These are phyloP conservation scores for Cystoderma amianthinum DNA, from an alignment of 768 basidiomycete species.

Conservation along the genomic window DNA sequence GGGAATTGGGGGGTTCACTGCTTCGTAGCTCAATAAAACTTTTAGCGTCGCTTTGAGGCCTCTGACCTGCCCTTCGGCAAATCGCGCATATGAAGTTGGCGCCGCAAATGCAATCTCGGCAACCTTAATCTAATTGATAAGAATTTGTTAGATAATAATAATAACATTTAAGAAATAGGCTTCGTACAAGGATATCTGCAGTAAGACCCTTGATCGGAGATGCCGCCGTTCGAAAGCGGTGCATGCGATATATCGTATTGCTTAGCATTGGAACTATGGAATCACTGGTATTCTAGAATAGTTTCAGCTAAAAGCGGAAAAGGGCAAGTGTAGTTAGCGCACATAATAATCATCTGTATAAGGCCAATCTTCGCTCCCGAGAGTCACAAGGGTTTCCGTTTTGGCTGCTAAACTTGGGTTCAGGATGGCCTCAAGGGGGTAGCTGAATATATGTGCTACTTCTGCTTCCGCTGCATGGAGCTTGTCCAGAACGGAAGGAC, in stretches of 20 bases:
- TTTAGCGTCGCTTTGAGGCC: constrained; percentile 15
- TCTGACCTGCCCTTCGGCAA: constrained; percentile 44
- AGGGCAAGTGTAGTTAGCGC: constrained; percentile 19
- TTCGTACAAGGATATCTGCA: constrained; percentile 68
- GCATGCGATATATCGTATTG: constrained; percentile 64
- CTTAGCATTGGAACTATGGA: constrained; percentile 37
- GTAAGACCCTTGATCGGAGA: constrained; percentile 85
- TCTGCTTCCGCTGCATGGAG: constrained; percentile 58
- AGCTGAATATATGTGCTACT: constrained; percentile 74
- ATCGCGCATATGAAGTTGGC: constrained; percentile 45
- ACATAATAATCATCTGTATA: constrained; percentile 73
- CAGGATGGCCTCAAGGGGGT: constrained; percentile 69
- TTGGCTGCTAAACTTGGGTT: constrained; percentile 45
- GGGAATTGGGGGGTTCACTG: neutral
- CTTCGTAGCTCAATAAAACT: neutral
- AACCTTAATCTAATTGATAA: constrained; percentile 57
- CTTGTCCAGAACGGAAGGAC: constrained; percentile 38
- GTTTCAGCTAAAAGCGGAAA: neutral
- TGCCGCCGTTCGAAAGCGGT: constrained; percentile 71
- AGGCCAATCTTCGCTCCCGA: constrained; percentile 71
- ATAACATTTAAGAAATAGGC: neutral
- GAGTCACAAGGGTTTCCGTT: constrained; percentile 40
- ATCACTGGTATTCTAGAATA: constrained; percentile 45
- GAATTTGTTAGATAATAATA: too few species aligned
- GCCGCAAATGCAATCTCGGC: constrained; percentile 61